A percentile compares a stretch with the other conserved stretches of the same genome.
Evolutionary conservation across 208 protist genomes (phyloP).

Genomic region (Crithidia fasciculata): DNA sequence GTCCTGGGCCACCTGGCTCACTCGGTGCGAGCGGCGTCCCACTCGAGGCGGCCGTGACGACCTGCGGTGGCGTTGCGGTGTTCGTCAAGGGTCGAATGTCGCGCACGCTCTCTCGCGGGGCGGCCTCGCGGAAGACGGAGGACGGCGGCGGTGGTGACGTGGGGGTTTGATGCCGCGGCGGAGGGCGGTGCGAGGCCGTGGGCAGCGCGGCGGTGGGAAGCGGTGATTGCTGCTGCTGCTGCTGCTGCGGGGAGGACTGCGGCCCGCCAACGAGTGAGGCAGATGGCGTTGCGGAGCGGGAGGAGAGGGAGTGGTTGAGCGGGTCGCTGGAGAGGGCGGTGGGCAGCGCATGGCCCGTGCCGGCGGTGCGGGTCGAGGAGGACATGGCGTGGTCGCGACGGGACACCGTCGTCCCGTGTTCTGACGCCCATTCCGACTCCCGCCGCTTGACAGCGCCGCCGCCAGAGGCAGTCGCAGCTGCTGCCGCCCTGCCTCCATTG

Average conservation of each 20-base stretch:
- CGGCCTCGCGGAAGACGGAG: slow-evolving; percentile 13
- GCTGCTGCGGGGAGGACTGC: not conserved
- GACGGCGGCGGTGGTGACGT: slow-evolving; percentile 8
- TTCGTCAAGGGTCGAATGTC: not conserved
- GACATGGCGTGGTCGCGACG: not conserved
- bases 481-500: too few species aligned
- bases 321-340: not conserved
- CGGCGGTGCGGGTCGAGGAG: not conserved
- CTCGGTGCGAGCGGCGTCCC: slow-evolving; percentile 9
- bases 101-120: slow-evolving; percentile 1
- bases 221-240: not conserved
- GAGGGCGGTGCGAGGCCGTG: not conserved
- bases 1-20: slow-evolving; percentile 14
- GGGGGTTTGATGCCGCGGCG: slow-evolving; percentile 4
- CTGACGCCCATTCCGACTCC: too few species aligned
- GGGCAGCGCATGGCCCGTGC: not conserved
- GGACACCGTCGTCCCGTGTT: not conserved
- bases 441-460: too few species aligned
- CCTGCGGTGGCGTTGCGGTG: slow-evolving; percentile 1
- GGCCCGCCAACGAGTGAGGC: not conserved
- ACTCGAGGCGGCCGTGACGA: slow-evolving; percentile 9
- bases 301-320: slow-evolving; percentile 1
- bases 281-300: not conserved
- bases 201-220: not conserved
- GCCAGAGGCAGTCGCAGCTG: too few species aligned